Evolutionary conservation across 2,329 filamentous ascomycete species (phyloP).

Genomic region (Colletotrichum eremochloae): DNA sequence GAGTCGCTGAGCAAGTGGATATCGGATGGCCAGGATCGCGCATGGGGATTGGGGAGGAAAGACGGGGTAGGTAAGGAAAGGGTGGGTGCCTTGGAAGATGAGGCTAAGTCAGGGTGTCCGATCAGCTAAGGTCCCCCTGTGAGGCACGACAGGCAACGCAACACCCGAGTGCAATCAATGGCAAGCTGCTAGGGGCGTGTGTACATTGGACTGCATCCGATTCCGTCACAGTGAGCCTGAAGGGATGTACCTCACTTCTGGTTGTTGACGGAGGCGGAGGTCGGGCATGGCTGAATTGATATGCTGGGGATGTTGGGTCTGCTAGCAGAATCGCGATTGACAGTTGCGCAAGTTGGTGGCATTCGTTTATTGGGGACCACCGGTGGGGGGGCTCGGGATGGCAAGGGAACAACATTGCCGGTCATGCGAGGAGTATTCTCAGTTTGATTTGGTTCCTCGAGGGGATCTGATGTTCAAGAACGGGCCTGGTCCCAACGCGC

Average conservation of each 20-base stretch:
- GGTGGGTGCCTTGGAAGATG: slow-evolving; percentile 17
- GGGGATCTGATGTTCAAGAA: neutral
- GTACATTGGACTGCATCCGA: neutral
- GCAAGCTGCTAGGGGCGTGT: neutral
- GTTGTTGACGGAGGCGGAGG: neutral
- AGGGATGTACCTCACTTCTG: neutral
- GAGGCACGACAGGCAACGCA: neutral
- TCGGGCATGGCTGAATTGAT: neutral
- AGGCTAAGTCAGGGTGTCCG: slow-evolving; percentile 35
- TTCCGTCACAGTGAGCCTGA: neutral
- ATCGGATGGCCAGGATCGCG: slow-evolving; percentile 22
- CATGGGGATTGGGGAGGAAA: slow-evolving; percentile 35
- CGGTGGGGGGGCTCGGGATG: neutral
- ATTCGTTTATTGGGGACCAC: neutral
- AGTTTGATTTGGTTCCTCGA: neutral
- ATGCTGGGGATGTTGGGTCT: neutral
- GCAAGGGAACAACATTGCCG: neutral
- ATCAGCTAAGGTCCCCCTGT: slow-evolving; percentile 1
- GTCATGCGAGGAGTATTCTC: neutral
- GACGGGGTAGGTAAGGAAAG: slow-evolving; percentile 17
- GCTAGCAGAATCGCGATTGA: neutral
- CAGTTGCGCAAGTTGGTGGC: neutral
- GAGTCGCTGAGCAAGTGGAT: slow-evolving; percentile 26
- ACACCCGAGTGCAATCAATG: neutral
- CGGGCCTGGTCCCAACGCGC: neutral